Conservation (phyloP, 1,284 basidiomycete species). For the Heterobasidion occidentale region DNA sequence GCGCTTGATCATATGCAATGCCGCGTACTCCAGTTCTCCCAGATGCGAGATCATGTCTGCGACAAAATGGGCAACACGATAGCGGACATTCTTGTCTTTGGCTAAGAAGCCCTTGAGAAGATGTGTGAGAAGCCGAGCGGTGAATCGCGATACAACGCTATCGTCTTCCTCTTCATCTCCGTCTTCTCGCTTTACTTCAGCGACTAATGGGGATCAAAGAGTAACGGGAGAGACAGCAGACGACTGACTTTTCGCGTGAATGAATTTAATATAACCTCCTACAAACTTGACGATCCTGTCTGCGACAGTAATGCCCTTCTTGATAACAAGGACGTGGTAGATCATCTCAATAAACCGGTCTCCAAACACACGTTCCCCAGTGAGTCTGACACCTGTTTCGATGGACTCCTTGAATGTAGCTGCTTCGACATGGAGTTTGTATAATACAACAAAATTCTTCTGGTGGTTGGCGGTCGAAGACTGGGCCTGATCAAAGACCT, state of each 20-base stretch:
- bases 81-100: conserved; percentile 86
- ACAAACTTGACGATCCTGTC: conserved; percentile 85
- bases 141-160: conserved; percentile 68
- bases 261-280: conserved; percentile 74
- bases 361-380: conserved; percentile 80
- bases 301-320: conserved; percentile 77
- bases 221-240: neutral
- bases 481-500: conserved; percentile 81
- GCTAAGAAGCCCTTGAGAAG: conserved; percentile 80
- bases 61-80: conserved; percentile 74
- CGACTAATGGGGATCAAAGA: conserved; percentile 13
- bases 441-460: conserved; percentile 85
- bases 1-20: neutral
- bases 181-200: conserved; percentile 25
- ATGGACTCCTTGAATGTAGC: conserved; percentile 47
- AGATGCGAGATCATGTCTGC: conserved; percentile 76
- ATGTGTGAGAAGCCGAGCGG: conserved; percentile 67
- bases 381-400: conserved; percentile 48
- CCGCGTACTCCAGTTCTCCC: conserved; percentile 75
- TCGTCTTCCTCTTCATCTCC: conserved; percentile 51
- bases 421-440: conserved; percentile 75
- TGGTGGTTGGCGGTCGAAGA: conserved; percentile 78
- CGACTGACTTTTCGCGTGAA: conserved; percentile 68
- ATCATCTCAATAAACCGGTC: conserved; percentile 68
- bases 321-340: conserved; percentile 66